A percentile compares a stretch with the other conserved stretches of the same genome.
These are phyloP conservation scores for Luffa acutangula DNA, from an alignment of 306 rosid species.

Conservation along the genomic window DNA sequence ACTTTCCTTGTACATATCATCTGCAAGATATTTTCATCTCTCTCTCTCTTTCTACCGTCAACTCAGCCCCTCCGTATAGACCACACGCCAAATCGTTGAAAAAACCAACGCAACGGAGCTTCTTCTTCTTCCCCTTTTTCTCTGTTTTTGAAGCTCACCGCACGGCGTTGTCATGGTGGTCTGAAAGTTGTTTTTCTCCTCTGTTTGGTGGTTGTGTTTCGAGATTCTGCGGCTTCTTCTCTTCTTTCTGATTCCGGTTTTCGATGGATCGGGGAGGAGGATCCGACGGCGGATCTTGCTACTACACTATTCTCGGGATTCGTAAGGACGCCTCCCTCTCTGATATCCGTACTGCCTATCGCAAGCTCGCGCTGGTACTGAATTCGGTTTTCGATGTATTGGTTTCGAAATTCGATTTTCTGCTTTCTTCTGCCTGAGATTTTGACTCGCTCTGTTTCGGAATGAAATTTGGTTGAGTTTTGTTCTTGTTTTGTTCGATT, in stretches of 20 bases:
- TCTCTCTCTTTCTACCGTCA: slow-evolving; percentile 14
- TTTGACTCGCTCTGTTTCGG: neutral
- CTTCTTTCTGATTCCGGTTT: neutral
- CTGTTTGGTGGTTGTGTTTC: neutral
- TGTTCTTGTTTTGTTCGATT: neutral
- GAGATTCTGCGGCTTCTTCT: neutral
- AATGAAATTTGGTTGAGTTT: neutral
- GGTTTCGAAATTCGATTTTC: neutral
- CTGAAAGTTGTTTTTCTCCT: neutral
- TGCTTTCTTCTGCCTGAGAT: neutral
- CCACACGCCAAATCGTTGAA: slow-evolving; percentile 6
- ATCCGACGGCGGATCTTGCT: slow-evolving; percentile 65
- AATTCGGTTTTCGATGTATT: neutral
- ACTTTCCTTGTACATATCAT: slow-evolving; percentile 27
- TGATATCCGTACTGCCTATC: slow-evolving; percentile 81
- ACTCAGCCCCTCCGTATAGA: neutral
- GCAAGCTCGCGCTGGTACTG: slow-evolving; percentile 76
- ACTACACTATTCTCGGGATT: slow-evolving; percentile 76
- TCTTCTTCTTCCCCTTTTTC: neutral
- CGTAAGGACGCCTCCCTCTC: slow-evolving; percentile 76
- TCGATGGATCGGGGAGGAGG: slow-evolving; percentile 77
- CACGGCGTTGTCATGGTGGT: neutral
- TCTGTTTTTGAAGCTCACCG: neutral
- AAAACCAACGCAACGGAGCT: neutral
- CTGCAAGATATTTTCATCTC: slow-evolving; percentile 49